These are phyloP conservation scores for Verticillium nonalfalfae DNA, from an alignment of 2,329 filamentous ascomycete genomes.

Conservation along the genomic window DNA sequence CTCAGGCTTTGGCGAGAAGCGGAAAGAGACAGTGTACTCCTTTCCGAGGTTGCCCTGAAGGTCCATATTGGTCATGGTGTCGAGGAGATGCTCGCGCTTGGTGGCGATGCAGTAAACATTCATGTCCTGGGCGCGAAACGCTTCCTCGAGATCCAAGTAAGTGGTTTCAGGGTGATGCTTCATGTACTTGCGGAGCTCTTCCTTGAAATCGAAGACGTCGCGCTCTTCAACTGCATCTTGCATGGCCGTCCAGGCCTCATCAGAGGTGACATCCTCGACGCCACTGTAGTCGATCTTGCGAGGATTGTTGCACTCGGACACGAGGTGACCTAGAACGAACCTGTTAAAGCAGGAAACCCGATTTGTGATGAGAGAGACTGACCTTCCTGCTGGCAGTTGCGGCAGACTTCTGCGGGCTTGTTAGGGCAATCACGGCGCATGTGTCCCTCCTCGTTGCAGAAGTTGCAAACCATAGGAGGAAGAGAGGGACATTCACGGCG, in stretches of 20 bases:
- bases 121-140: constrained; percentile 48
- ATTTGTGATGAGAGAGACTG: constrained; percentile 10
- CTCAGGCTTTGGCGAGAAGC: constrained; percentile 50
- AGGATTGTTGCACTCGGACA: constrained; percentile 50
- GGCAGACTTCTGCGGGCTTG: constrained; percentile 48
- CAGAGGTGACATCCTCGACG: constrained; percentile 40
- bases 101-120: constrained; percentile 56
- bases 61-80: constrained; percentile 64
- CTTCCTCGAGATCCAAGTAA: constrained; percentile 54
- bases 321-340: constrained; percentile 42
- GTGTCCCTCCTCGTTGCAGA: constrained; percentile 52
- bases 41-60: constrained; percentile 61
- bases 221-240: constrained; percentile 41
- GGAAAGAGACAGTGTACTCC: constrained; percentile 58
- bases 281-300: constrained; percentile 50
- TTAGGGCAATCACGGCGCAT: constrained; percentile 57
- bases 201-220: constrained; percentile 59
- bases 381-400: constrained; percentile 59
- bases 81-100: constrained; percentile 46
- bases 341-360: constrained; percentile 4
- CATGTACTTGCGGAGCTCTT: constrained; percentile 52
- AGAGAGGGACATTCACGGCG: constrained; percentile 58
- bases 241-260: constrained; percentile 54
- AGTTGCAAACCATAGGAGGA: constrained; percentile 48
- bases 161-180: constrained; percentile 53